Base-by-base conservation (phyloP, 805 yeast genomes). In the Wickerhamiella kazuoi region DNA sequence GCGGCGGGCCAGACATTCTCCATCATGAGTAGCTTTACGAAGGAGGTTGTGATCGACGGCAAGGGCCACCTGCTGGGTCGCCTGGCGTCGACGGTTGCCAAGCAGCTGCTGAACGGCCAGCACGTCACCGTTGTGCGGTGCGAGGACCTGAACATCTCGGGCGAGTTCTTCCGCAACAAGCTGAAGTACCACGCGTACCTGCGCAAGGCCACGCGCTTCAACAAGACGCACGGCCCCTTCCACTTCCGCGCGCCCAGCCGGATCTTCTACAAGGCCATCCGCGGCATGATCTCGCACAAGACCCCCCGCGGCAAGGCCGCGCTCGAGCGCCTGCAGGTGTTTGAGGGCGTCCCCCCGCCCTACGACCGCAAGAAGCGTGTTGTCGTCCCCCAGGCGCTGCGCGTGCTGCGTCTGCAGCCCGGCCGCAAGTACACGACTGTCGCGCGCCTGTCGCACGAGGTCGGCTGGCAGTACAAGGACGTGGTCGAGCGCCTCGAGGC, bases 191-290 rank as follows among this genome's bases (percentile, higher is more conserved):
- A 86, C 71, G 99, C 93, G 67, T 90, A 86, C 84, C 79, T 90
- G 71, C 86, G 98, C 79, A 90, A 90, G 79, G 81, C 93, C 61
- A 86, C 98, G 65, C 80, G 94, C 73, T 90, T 68, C 86, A 90
- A 90, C 94, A 84, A 84, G 74, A 79, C 75, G 62, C 79, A 84
- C 68, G 99, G 98, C 74, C 97, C 97, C 63, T 90, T 87, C 96
- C 99, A 90, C 69, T 90, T 90, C 94, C 90, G 97, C 73, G 99
- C 99, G 51, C 99, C 99, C 69, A 86, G 97, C 51, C 84, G 97
- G 74, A 87, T 90, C 71, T 84, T 90, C 72, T 86, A 86, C 93
- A 90, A 90, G 80, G 96, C 99, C 63, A 70, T 90, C 67, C 81
- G 94, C 67, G 99, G 99, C 73, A 90, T 90, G 99, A 72, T 90